Percentiles rank a stretch among this genome's conserved stretches.
Conservation (phyloP, 2,329 filamentous ascomycete species). For the Myriosclerotinia duriaeana region DNA sequence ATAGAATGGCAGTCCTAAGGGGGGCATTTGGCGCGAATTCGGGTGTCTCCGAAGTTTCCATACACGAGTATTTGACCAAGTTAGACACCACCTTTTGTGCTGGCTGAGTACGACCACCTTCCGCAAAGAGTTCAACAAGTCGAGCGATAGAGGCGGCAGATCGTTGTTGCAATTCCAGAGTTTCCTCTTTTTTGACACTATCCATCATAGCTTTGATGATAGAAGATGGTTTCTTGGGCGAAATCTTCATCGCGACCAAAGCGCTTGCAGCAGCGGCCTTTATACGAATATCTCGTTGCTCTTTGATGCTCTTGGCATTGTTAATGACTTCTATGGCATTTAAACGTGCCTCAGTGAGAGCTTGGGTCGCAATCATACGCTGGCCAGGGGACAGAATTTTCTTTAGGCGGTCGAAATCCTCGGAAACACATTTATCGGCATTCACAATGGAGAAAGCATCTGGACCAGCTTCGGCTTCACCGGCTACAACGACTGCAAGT, state of each 20-base stretch:
- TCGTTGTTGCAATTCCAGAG: slow-evolving; percentile 79
- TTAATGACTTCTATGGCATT: slow-evolving; percentile 71
- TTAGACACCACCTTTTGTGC: slow-evolving; percentile 97
- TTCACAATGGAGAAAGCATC: slow-evolving; percentile 86
- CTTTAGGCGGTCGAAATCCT: slow-evolving; percentile 85
- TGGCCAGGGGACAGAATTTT: slow-evolving; percentile 87
- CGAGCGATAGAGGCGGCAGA: slow-evolving; percentile 82
- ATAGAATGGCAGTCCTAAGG: slow-evolving; percentile 80
- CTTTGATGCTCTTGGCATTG: slow-evolving; percentile 77
- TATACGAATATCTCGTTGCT: slow-evolving; percentile 80
- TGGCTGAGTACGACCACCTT: slow-evolving; percentile 74
- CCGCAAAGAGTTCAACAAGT: slow-evolving; percentile 83
- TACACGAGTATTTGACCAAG: slow-evolving; percentile 94
- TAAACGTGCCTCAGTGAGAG: slow-evolving; percentile 73
- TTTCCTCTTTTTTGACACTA: slow-evolving; percentile 93
- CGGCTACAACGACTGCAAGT: slow-evolving; percentile 89
- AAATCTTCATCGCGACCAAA: slow-evolving; percentile 78
- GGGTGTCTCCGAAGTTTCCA: slow-evolving; percentile 95
- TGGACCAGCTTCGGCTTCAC: slow-evolving; percentile 85
- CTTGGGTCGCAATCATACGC: slow-evolving; percentile 76
- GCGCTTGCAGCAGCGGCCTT: slow-evolving; percentile 84
- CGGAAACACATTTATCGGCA: slow-evolving; percentile 80
- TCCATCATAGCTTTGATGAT: slow-evolving; percentile 99
- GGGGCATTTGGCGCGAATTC: slow-evolving; percentile 83
- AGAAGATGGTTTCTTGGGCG: slow-evolving; percentile 90